phyloP scores from a whole-genome alignment of 2,329 filamentous ascomycete genomes.

The Cercospora sesami region DNA sequence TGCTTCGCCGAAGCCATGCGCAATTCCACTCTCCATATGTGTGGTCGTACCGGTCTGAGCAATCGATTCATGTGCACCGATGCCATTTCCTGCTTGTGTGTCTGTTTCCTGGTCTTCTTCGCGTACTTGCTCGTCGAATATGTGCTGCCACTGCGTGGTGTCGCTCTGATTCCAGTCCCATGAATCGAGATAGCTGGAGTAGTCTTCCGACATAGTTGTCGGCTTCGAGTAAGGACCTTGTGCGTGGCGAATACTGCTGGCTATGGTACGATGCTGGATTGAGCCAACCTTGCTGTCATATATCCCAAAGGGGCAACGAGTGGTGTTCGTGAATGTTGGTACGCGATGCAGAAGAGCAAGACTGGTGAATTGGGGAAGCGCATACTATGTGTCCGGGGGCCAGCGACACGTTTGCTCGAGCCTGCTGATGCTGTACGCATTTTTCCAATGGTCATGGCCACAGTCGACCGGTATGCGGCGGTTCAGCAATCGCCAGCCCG shows the following conservation, averaged over 20 bases:
- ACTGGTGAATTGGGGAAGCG: neutral
- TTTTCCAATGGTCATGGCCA: neutral
- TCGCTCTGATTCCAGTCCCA: constrained; percentile 4
- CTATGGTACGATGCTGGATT: neutral
- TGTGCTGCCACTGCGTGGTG: constrained; percentile 4
- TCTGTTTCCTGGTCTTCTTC: neutral
- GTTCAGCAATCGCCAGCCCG: neutral
- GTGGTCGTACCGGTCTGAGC: neutral
- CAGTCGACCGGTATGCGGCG: neutral
- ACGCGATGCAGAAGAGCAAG: too few relatives aligned
- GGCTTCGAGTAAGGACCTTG: neutral
- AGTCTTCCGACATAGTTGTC: neutral
- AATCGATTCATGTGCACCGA: neutral
- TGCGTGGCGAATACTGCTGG: neutral
- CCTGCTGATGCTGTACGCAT: neutral
- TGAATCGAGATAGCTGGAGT: neutral
- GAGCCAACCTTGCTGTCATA: neutral
- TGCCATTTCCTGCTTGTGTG: neutral
- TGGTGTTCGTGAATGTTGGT: neutral
- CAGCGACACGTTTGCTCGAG: constrained; percentile 2
- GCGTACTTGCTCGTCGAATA: constrained; percentile 6
- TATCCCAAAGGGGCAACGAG: neutral
- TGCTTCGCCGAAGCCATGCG: neutral
- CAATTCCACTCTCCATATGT: constrained; percentile 5
- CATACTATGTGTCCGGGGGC: neutral